Evolutionary conservation across 768 basidiomycete genomes (phyloP).

Genomic region (Tephrocybe sp.): DNA sequence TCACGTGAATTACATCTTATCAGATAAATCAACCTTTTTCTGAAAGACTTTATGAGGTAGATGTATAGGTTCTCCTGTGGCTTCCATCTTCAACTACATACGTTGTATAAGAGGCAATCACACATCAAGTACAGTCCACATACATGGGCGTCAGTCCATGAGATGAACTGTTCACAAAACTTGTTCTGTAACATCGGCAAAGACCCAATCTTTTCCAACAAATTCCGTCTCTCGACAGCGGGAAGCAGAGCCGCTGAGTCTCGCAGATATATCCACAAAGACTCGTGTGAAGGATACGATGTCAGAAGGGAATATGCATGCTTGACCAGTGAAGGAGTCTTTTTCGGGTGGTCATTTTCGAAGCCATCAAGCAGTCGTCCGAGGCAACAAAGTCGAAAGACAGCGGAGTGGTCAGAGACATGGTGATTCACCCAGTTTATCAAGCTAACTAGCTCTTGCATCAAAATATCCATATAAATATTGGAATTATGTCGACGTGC

Average conservation of each 20-base stretch:
- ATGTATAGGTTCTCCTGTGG: too few relatives aligned
- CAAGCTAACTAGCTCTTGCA: slow-evolving; percentile 35
- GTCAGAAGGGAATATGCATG: slow-evolving; percentile 52
- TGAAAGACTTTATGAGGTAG: too few relatives aligned
- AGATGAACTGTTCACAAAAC: slow-evolving; percentile 7
- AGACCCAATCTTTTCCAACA: slow-evolving; percentile 9
- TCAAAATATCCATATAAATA: slow-evolving; percentile 32
- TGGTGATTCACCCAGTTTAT: slow-evolving; percentile 61
- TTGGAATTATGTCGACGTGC: slow-evolving; percentile 16
- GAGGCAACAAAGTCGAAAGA: slow-evolving; percentile 52
- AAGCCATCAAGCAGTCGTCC: slow-evolving; percentile 27
- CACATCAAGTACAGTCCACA: too few relatives aligned
- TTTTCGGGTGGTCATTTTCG: slow-evolving; percentile 3
- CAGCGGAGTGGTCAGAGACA: slow-evolving; percentile 66
- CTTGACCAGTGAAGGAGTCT: slow-evolving; percentile 20
- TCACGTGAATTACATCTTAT: slow-evolving; percentile 20
- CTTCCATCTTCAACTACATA: too few relatives aligned
- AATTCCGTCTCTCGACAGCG: neutral
- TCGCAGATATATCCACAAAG: slow-evolving; percentile 65
- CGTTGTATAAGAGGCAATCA: too few relatives aligned
- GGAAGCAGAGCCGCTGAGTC: slow-evolving; percentile 8
- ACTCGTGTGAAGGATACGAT: slow-evolving; percentile 56
- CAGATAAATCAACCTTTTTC: too few relatives aligned
- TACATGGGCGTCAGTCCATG: neutral
- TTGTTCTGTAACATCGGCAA: neutral